Conservation (phyloP, 2,329 filamentous ascomycete genomes). For the Drechmeria coniospora region DNA sequence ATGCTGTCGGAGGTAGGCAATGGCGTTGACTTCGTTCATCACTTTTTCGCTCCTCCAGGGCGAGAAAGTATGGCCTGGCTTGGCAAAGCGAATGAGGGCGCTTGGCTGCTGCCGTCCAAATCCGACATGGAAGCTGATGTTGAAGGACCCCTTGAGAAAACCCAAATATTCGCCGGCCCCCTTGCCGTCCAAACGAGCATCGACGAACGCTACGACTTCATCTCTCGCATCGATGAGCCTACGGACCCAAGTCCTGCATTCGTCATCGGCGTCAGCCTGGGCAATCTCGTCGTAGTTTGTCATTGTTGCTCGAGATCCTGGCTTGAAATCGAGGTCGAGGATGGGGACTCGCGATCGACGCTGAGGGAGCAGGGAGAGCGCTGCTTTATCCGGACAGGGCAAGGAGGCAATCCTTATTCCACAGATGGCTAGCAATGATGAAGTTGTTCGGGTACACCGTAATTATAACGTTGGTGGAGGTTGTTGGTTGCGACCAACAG, state of each 20-base stretch:
- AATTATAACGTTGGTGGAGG: too few species aligned
- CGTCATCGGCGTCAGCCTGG: constrained; percentile 8
- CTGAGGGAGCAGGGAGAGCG: too few species aligned
- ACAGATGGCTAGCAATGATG: too few species aligned
- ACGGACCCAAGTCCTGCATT: constrained; percentile 8
- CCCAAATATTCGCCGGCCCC: constrained; percentile 6
- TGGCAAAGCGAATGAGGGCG: constrained; percentile 12
- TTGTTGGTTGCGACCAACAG: too few species aligned
- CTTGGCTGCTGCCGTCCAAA: constrained; percentile 7
- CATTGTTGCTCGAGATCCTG: too few species aligned
- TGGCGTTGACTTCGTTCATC: constrained; percentile 11
- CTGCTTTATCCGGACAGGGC: too few species aligned
- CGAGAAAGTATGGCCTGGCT: constrained; percentile 9
- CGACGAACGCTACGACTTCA: constrained; percentile 8
- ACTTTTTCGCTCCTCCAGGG: constrained; percentile 16
- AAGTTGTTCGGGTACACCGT: too few species aligned
- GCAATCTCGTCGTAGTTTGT: constrained; percentile 7
- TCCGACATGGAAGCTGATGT: constrained; percentile 10
- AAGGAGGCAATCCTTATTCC: too few species aligned
- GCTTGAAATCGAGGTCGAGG: too few species aligned
- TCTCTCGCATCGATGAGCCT: constrained; percentile 7
- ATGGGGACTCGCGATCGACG: too few species aligned
- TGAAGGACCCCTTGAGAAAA: constrained; percentile 14
- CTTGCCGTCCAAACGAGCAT: constrained; percentile 5
- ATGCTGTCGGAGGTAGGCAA: constrained; percentile 12